Evolutionary conservation across 805 yeast genomes (phyloP).

Genomic region (Naumovozyma dairenensis): DNA sequence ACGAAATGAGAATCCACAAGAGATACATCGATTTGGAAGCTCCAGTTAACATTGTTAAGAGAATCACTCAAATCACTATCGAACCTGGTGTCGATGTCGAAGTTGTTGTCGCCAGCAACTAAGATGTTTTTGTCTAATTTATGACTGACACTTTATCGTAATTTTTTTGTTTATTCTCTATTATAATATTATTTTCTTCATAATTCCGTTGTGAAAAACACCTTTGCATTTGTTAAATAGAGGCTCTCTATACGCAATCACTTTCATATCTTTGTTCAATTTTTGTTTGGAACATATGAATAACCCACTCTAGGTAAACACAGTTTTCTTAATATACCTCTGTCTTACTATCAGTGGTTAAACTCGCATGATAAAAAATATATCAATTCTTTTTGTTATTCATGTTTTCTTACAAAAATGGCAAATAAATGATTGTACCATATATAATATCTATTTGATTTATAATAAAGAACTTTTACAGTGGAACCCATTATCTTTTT

Average conservation of each 20-base stretch:
- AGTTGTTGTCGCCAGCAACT: conserved; percentile 61
- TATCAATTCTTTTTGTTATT: conserved; percentile 1
- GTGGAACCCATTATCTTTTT: too few species aligned
- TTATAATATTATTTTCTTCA: neutral
- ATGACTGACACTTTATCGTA: neutral
- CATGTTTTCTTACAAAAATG: too few species aligned
- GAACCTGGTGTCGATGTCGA: conserved; percentile 99
- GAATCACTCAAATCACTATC: conserved; percentile 94
- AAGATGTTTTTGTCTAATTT: conserved; percentile 7
- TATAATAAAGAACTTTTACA: too few species aligned
- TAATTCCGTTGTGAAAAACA: neutral
- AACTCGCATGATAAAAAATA: conserved; percentile 12
- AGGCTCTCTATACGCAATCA: too few species aligned
- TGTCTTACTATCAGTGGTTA: conserved; percentile 33
- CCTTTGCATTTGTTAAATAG: too few species aligned
- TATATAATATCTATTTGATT: too few species aligned
- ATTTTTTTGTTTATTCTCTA: too few species aligned
- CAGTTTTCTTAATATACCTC: conserved; percentile 30
- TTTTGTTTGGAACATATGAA: neutral
- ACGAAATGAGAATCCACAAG: conserved; percentile 99
- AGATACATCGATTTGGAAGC: conserved; percentile 97
- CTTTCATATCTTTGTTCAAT: too few species aligned
- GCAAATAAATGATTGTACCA: too few species aligned
- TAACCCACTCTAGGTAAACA: conserved; percentile 33
- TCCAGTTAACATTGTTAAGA: conserved; percentile 86